Evolutionary conservation across 352 stramenopile genomes (phyloP).

Genomic region (Blastocystis hominis): DNA sequence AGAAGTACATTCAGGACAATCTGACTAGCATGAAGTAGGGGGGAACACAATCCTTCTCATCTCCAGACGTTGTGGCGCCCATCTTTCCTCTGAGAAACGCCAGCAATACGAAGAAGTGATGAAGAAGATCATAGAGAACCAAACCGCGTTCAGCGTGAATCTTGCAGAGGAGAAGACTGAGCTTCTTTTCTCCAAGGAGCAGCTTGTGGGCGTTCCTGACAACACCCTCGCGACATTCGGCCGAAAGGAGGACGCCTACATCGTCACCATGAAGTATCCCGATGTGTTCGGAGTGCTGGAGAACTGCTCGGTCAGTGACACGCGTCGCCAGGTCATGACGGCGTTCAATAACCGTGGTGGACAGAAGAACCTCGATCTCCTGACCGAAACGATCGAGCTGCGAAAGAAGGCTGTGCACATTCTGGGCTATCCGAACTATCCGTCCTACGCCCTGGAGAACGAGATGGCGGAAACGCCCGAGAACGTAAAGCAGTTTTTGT

Average conservation of each 20-base stretch:
- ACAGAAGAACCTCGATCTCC: slow-evolving; percentile 59
- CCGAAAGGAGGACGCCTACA: slow-evolving; percentile 70
- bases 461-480: slow-evolving; percentile 69
- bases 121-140: slow-evolving; percentile 74
- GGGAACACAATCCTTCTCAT: background rate
- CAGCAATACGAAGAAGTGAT: slow-evolving; percentile 66
- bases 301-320: slow-evolving; percentile 73
- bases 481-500: slow-evolving; percentile 69
- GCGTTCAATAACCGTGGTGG: slow-evolving; percentile 69
- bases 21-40: background rate
- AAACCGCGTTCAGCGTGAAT: slow-evolving; percentile 74
- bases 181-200: slow-evolving; percentile 68
- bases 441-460: background rate
- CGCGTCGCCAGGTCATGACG: slow-evolving; percentile 70
- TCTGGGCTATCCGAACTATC: slow-evolving; percentile 27
- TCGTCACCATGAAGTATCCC: slow-evolving; percentile 77
- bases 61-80: background rate
- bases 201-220: slow-evolving; percentile 71
- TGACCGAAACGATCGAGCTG: slow-evolving; percentile 60
- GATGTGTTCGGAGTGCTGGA: slow-evolving; percentile 78
- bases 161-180: slow-evolving; percentile 74
- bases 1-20: slow-evolving; percentile 31
- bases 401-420: slow-evolving; percentile 57
- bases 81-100: slow-evolving; percentile 12
- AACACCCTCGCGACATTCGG: slow-evolving; percentile 71